These are phyloP conservation scores for Penicillium chermesinum DNA, from an alignment of 495 filamentous ascomycete species.

Conservation along the genomic window DNA sequence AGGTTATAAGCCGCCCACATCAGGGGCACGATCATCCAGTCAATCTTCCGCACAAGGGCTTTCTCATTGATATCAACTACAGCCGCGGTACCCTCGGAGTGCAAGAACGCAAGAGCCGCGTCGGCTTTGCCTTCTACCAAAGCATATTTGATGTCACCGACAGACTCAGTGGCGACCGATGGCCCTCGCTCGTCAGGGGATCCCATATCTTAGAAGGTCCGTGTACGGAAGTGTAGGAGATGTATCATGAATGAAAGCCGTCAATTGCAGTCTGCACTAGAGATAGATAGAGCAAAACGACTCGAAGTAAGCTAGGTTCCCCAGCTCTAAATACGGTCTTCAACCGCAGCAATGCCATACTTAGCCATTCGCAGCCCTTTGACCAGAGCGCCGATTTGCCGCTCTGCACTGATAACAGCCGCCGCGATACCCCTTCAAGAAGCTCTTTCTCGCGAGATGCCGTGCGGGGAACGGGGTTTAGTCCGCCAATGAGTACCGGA, in stretches of 20 bases:
- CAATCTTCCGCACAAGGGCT: slow-evolving; percentile 34
- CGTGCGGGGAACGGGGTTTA: slow-evolving; percentile 9
- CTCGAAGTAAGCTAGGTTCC: too few relatives aligned
- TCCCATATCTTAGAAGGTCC: too few relatives aligned
- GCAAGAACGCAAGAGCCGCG: slow-evolving; percentile 26
- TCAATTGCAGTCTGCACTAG: too few relatives aligned
- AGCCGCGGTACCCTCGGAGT: slow-evolving; percentile 8
- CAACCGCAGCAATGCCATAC: background rate
- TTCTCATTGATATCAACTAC: slow-evolving; percentile 28
- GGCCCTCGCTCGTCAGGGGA: slow-evolving; percentile 2
- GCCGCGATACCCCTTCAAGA: slow-evolving; percentile 11
- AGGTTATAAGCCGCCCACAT: slow-evolving; percentile 52
- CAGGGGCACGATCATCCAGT: slow-evolving; percentile 39
- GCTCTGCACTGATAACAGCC: slow-evolving; percentile 10
- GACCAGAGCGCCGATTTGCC: background rate
- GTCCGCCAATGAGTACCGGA: slow-evolving; percentile 7
- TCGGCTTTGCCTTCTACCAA: slow-evolving; percentile 19
- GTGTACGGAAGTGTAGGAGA: too few relatives aligned
- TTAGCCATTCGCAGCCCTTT: background rate
- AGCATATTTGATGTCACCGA: slow-evolving; percentile 16
- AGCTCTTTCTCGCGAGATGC: slow-evolving; percentile 2
- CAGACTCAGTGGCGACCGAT: slow-evolving; percentile 1
- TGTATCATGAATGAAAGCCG: too few relatives aligned
- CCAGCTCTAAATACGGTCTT: background rate
- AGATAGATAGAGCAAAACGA: too few relatives aligned